phyloP scores from a whole-genome alignment of 306 rosid genomes.

The Ochetophila trinervis region DNA sequence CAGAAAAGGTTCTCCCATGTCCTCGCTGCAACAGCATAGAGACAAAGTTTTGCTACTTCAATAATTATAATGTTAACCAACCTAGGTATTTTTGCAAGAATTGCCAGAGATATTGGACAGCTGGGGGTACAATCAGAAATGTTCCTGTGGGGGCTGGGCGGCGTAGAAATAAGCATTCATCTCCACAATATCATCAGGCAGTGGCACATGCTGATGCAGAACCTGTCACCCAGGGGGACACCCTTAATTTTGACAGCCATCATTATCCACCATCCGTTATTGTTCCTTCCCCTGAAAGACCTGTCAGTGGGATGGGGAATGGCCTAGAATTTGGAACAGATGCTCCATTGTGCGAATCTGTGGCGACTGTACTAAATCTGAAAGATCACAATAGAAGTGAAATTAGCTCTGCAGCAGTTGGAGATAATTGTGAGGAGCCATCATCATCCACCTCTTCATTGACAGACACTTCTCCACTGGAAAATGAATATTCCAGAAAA shows the following conservation, averaged over 20 bases:
- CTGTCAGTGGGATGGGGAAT: slow-evolving; percentile 22
- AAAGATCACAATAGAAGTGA: slow-evolving; percentile 29
- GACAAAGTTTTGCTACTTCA: slow-evolving; percentile 68
- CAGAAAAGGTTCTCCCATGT: slow-evolving; percentile 54
- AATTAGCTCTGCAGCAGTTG: slow-evolving; percentile 22
- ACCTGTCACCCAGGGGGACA: slow-evolving; percentile 25
- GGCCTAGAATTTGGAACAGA: slow-evolving; percentile 20
- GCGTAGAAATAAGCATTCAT: slow-evolving; percentile 47
- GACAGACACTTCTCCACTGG: slow-evolving; percentile 25
- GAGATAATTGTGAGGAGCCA: slow-evolving; percentile 32
- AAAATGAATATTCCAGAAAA: slow-evolving; percentile 26
- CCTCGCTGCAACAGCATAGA: slow-evolving; percentile 63
- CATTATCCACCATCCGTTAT: slow-evolving; percentile 8
- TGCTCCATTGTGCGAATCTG: slow-evolving; percentile 44
- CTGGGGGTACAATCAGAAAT: slow-evolving; percentile 61
- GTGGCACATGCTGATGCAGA: slow-evolving; percentile 22
- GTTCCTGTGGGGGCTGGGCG: slow-evolving; percentile 64
- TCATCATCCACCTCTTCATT: slow-evolving; percentile 30
- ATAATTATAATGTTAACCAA: slow-evolving; percentile 62
- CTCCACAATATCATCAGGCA: slow-evolving; percentile 22
- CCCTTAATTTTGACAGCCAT: slow-evolving; percentile 12
- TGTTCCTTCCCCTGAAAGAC: slow-evolving; percentile 24
- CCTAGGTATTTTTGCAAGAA: slow-evolving; percentile 66
- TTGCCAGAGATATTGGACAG: slow-evolving; percentile 75
- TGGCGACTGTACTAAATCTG: slow-evolving; percentile 38